Percentiles rank a stretch among this genome's conserved stretches.
These are phyloP conservation scores for Ceriops zippeliana DNA, from an alignment of 345 rosid species.

Conservation along the genomic window DNA sequence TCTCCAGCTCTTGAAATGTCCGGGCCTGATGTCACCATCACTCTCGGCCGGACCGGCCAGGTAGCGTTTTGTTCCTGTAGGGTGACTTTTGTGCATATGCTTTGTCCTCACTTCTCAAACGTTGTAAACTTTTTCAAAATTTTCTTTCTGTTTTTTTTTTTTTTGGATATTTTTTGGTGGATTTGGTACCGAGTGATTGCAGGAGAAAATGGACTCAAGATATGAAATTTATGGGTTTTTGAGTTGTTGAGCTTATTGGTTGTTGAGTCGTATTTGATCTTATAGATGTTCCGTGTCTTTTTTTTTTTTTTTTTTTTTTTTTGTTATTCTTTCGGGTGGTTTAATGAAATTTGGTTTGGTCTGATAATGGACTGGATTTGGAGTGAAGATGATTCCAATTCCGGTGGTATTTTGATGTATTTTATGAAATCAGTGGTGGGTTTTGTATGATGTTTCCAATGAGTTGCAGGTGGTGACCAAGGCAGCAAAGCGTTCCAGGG, in stretches of 20 bases:
- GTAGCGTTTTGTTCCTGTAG: slow-evolving; percentile 8
- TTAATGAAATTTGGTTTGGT: neutral
- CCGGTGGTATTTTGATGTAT: neutral
- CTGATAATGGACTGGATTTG: neutral
- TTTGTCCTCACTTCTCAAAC: neutral
- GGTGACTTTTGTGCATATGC: neutral
- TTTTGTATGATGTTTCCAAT: neutral
- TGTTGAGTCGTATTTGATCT: neutral
- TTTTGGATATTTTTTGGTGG: neutral
- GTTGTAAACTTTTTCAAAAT: neutral
- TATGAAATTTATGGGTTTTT: neutral
- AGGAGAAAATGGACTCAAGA: neutral
- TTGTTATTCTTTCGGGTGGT: neutral
- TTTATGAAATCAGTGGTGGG: neutral
- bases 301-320: neutral
- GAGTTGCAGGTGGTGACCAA: slow-evolving; percentile 21
- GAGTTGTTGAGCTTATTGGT: neutral
- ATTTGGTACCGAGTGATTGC: neutral
- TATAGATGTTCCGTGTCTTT: neutral
- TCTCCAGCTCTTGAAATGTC: slow-evolving; percentile 16
- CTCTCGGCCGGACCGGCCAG: slow-evolving; percentile 42
- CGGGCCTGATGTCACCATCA: slow-evolving; percentile 34
- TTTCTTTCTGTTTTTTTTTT: neutral
- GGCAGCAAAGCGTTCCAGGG: slow-evolving; percentile 34
- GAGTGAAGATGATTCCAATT: neutral